These are phyloP conservation scores for Barbatosphaeria neglecta DNA, from an alignment of 495 filamentous ascomycete genomes.

Conservation along the genomic window DNA sequence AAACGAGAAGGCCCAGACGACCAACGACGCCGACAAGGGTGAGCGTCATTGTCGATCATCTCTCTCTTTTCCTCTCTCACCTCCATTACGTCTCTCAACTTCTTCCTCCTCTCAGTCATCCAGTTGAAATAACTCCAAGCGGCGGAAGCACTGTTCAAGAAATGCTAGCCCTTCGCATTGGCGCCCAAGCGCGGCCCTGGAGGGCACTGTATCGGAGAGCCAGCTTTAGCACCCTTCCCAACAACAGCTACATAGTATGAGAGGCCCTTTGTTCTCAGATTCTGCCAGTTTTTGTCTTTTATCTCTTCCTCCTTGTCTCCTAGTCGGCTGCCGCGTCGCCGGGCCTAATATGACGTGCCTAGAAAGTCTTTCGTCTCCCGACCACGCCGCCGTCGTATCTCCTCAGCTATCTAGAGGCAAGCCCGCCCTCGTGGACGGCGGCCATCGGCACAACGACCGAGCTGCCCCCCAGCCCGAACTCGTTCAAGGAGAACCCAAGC, in stretches of 20 bases:
- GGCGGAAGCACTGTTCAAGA: too few species aligned
- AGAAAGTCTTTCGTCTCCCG: conserved; percentile 63
- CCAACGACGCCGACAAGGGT: too few species aligned
- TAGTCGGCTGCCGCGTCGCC: conserved; percentile 4
- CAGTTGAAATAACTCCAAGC: background rate
- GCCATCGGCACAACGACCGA: conserved; percentile 65
- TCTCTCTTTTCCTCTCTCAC: too few species aligned
- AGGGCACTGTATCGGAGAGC: background rate
- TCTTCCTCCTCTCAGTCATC: background rate
- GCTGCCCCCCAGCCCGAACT: conserved; percentile 65
- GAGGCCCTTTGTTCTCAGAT: too few species aligned
- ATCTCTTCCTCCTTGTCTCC: too few species aligned
- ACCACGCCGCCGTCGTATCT: conserved; percentile 35
- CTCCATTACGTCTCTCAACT: too few species aligned
- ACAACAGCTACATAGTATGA: conserved; percentile 16
- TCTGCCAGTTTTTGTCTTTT: too few species aligned
- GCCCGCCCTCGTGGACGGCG: conserved; percentile 54
- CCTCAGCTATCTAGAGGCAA: conserved; percentile 63
- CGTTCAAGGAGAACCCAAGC: conserved; percentile 62
- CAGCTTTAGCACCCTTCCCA: conserved; percentile 6
- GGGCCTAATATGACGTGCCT: conserved; percentile 9
- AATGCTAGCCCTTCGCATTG: background rate
- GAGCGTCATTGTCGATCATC: too few species aligned
- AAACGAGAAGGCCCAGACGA: too few species aligned
- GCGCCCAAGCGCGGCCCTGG: background rate